A percentile compares a stretch with the other conserved stretches of the same genome.
Conservation (phyloP, 2,329 filamentous ascomycete genomes). For the Ceratocystis papillata region DNA sequence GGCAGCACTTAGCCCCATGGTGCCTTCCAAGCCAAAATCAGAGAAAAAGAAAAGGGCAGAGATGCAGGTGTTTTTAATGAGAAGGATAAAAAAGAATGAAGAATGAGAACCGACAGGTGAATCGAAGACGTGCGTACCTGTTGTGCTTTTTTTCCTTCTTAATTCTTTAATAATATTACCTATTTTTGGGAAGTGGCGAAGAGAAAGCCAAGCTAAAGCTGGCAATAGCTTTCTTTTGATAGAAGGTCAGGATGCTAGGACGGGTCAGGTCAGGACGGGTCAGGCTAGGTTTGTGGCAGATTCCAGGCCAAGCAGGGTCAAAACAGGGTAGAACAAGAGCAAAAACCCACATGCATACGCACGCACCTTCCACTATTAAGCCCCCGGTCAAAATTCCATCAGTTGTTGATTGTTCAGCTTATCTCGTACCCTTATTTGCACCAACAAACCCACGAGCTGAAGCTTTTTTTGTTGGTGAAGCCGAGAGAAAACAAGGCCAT, state of each 20-base stretch:
- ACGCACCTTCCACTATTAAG: constrained; percentile 14
- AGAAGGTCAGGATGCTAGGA: too few relatives aligned
- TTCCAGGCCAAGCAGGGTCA: not conserved
- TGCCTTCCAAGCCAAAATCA: constrained; percentile 10
- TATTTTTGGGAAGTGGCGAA: constrained; percentile 1
- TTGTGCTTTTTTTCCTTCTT: not conserved
- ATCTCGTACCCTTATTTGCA: not conserved
- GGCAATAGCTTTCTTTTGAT: constrained; percentile 8
- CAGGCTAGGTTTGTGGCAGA: not conserved
- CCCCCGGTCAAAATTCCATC: not conserved
- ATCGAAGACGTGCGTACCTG: constrained; percentile 7
- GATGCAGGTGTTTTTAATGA: not conserved
- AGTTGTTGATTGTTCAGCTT: not conserved
- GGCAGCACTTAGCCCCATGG: constrained; percentile 22
- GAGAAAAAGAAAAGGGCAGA: not conserved
- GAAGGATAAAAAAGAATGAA: not conserved
- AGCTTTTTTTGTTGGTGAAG: not conserved
- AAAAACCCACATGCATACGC: not conserved
- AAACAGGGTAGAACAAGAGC: not conserved
- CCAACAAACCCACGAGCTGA: not conserved
- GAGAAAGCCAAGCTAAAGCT: constrained; percentile 8
- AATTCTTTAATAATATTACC: not conserved
- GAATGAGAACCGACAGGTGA: not conserved
- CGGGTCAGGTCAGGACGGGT: too few relatives aligned
- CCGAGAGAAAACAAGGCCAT: too few relatives aligned